phyloP scores from a whole-genome alignment of 2,329 filamentous ascomycete species.

The Aspergillus ibericus region DNA sequence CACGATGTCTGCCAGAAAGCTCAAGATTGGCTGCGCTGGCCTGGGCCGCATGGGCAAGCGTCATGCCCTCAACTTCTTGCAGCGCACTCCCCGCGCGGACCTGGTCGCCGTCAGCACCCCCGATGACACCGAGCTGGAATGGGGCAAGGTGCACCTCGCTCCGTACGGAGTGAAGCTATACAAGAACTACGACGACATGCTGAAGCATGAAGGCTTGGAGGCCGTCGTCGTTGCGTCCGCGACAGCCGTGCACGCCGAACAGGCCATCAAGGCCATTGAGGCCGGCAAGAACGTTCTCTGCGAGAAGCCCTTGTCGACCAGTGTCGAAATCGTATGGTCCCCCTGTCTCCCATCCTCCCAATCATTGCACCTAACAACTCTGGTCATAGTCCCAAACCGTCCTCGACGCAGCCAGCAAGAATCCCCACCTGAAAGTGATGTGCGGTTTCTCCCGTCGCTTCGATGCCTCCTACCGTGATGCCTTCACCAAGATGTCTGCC shows the following conservation, averaged over 20 bases:
- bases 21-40: slow-evolving; percentile 48
- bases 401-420: slow-evolving; percentile 55
- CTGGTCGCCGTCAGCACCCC: slow-evolving; percentile 53
- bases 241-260: slow-evolving; percentile 58
- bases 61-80: slow-evolving; percentile 52
- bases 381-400: slow-evolving; percentile 57
- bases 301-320: slow-evolving; percentile 57
- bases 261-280: slow-evolving; percentile 58
- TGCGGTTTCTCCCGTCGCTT: slow-evolving; percentile 67
- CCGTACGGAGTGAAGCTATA: slow-evolving; percentile 56
- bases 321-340: slow-evolving; percentile 55
- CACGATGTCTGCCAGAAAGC: slow-evolving; percentile 1
- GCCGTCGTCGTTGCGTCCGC: slow-evolving; percentile 58
- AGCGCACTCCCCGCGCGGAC: slow-evolving; percentile 50
- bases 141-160: slow-evolving; percentile 53
- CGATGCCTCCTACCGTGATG: slow-evolving; percentile 65
- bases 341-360: neutral
- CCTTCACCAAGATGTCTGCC: slow-evolving; percentile 51
- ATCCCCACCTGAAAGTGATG: slow-evolving; percentile 64
- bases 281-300: slow-evolving; percentile 58
- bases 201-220: slow-evolving; percentile 55
- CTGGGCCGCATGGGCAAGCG: slow-evolving; percentile 54
- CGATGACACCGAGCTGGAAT: slow-evolving; percentile 48
- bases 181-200: slow-evolving; percentile 57
- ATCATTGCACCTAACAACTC: neutral